Base-by-base conservation (phyloP, 768 basidiomycete genomes). In the Dentipellis sp. region DNA sequence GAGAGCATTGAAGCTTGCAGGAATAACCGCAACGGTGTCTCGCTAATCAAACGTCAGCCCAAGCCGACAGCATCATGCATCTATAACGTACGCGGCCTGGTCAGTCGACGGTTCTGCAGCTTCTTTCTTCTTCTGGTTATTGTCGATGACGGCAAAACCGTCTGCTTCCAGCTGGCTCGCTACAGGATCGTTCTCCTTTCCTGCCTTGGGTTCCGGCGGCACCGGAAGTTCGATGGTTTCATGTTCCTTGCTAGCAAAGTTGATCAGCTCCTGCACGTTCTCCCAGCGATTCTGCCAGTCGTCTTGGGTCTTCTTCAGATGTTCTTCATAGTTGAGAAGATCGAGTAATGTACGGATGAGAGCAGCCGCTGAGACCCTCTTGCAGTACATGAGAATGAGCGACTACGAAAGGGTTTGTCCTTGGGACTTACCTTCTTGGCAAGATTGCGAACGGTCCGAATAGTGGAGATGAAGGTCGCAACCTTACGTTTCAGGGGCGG, bases 191-290 rank as follows among this genome's bases (percentile, higher is more conserved):
- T 6, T 7, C 19, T 17, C 52, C 17, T n/a, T 37, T 23, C 22
- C 21, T 22, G 14, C 40, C 8, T 21, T 22, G 34, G 34, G 21
- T 36, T 54, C 53, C 14, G 2, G 14, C 14, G 19, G 9, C 14
- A 9, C 14, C 19, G 48, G 22, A 39, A 50, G 16, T 9, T 56
- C 49, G 35, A 39, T 14, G 12, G 21, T 36, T 34, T 47, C 37
- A 11, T 19, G n/a, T 48, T 54, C 70, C 56, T 88, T 83, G 55
- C 73, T 81, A 8, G 87, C 86, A 60, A 88, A 89, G n/a, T 76
- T 84, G 55, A 90, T 83, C 60, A 95, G 72, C 69, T 94, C 91
- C 62, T 86, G 77, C 1, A 94, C 82, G 67, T 95, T 95, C 69
- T 92, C 88, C 88, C 86, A 87, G 39, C 89, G 73, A 39, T 77